Evolutionary conservation across 345 rosid genomes (phyloP).

Genomic region (Citrus mangshanensis): DNA sequence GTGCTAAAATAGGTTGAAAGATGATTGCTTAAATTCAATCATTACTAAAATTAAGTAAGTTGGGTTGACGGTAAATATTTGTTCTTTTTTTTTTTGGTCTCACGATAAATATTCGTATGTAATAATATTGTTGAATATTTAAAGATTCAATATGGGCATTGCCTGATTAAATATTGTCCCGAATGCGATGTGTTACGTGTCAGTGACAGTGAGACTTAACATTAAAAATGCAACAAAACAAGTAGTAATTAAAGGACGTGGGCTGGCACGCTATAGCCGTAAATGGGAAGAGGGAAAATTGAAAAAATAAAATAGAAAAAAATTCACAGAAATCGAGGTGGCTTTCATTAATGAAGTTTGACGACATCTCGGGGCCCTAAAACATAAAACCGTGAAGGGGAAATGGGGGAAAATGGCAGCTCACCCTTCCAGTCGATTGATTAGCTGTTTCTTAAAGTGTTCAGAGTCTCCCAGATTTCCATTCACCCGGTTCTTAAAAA

Average conservation of each 20-base stretch:
- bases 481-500: not conserved
- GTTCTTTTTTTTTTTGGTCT: no score
- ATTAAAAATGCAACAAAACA: not conserved
- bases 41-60: not conserved
- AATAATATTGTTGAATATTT: no score
- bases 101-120: no score
- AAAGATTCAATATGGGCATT: no score
- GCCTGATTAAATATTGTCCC: no score
- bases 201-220: no score
- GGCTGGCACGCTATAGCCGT: not conserved
- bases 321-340: not conserved
- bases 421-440: not conserved
- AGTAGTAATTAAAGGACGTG: not conserved
- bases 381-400: not conserved
- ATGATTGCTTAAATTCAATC: not conserved
- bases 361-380: slow-evolving; percentile 10
- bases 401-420: not conserved
- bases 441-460: slow-evolving; percentile 13
- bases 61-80: no score
- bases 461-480: slow-evolving; percentile 3
- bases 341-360: not conserved
- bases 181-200: no score
- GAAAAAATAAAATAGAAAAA: no score
- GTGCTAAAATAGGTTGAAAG: no score
- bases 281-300: no score